Evolutionary conservation across 1,284 basidiomycete species (phyloP).

Genomic region (Tetrapyrgos nigripes): DNA sequence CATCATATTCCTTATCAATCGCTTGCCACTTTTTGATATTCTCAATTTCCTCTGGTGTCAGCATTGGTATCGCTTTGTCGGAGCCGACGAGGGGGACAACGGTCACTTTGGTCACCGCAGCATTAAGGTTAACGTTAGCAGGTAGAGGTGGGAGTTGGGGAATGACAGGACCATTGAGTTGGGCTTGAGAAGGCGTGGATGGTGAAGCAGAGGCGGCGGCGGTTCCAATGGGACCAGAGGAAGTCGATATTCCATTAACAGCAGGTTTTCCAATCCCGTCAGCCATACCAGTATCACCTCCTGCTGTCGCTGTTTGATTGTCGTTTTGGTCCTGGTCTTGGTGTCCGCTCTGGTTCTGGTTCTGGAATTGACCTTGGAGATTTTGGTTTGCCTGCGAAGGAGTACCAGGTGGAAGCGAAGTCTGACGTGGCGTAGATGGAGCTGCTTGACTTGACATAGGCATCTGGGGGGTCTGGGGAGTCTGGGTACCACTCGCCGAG

Average conservation of each 20-base stretch:
- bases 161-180: not conserved
- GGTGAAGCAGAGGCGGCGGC: no score
- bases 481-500: not conserved
- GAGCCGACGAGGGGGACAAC: constrained; percentile 66
- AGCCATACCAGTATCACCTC: not conserved
- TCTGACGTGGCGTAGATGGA: not conserved
- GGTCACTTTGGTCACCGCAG: constrained; percentile 67
- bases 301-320: no score
- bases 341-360: no score
- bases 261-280: not conserved
- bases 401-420: not conserved
- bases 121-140: constrained; percentile 55
- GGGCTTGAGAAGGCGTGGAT: not conserved
- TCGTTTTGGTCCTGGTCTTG: no score
- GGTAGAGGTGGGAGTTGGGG: constrained; percentile 36
- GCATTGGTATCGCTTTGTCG: constrained; percentile 56
- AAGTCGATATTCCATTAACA: not conserved
- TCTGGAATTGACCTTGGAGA: not conserved
- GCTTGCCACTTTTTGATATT: constrained; percentile 51
- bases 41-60: constrained; percentile 49
- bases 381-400: not conserved
- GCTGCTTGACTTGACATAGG: not conserved
- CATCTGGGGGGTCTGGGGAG: not conserved
- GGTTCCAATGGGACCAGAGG: no score
- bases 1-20: constrained; percentile 57